These are phyloP conservation scores for Omphalotus olearius DNA, from an alignment of 1,284 basidiomycete species.

Conservation along the genomic window DNA sequence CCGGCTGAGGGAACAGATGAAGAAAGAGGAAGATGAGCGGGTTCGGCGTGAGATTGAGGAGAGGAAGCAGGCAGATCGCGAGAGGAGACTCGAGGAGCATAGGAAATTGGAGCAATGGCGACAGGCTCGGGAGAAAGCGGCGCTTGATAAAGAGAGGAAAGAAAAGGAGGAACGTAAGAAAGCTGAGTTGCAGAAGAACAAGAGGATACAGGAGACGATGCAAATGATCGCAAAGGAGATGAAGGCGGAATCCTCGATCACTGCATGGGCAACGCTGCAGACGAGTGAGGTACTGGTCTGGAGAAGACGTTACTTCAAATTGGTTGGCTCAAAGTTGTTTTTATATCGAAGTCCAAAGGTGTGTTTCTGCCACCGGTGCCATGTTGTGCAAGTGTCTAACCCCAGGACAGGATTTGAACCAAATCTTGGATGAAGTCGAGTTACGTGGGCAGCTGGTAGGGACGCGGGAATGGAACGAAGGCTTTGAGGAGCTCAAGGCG, in stretches of 20 bases:
- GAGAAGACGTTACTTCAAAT: conserved; percentile 64
- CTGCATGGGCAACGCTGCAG: conserved; percentile 68
- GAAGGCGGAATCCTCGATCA: conserved; percentile 33
- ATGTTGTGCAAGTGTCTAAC: conserved; percentile 7
- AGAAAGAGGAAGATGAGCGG: conserved; percentile 48
- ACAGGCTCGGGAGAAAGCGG: conserved; percentile 42
- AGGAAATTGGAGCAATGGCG: conserved; percentile 53
- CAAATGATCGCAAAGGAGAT: conserved; percentile 37
- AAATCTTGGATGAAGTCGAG: conserved; percentile 44
- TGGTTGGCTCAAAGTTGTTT: conserved; percentile 43
- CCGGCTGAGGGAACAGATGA: conserved; percentile 40
- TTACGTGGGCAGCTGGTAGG: conserved; percentile 42
- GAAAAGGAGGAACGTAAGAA: conserved; percentile 40
- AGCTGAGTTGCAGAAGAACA: conserved; percentile 40
- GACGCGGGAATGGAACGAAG: conserved; percentile 65
- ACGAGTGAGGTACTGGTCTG: conserved; percentile 50
- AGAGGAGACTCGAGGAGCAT: conserved; percentile 50
- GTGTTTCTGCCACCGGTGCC: conserved; percentile 4
- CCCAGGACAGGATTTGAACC: conserved; percentile 38
- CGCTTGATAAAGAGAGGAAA: conserved; percentile 40
- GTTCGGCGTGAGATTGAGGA: conserved; percentile 42
- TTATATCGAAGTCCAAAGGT: conserved; percentile 59
- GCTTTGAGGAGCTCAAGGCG: conserved; percentile 67
- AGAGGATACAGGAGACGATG: conserved; percentile 40
- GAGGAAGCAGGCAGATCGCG: conserved; percentile 43